Evolutionary conservation across 148 eudicot species (phyloP), one percentile per base, ranked within the genome.

Genomic region (Pharnaceum exiguum): DNA sequence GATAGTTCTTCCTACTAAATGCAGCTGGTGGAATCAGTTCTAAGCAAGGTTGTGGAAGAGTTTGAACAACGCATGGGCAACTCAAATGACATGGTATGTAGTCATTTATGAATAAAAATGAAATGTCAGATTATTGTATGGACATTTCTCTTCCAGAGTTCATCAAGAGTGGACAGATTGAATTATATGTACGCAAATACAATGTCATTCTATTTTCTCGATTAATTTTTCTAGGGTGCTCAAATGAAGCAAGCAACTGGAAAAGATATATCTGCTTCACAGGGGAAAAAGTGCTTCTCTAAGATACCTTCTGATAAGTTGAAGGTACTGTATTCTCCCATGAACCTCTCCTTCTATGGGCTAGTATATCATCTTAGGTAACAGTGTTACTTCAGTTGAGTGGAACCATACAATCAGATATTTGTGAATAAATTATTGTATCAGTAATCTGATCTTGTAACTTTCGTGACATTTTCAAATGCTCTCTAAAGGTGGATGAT

Each of bases 1-100:
- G 30, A 43, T 21, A 45, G 28, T 10, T 7, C 15, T 8, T 13
- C 29, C 52, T 78, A 27, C 46, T 33, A 38, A 36, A 59, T 65
- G 67, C 90, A 91, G 98, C 77, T 88, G 30, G 79, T 91, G 37
- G 98, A 91, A 55, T 88, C 96, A 15, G 78, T 91, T 55, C 77
- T 91, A 31, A 77, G 72, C 24, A 91, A 85, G 72, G 96, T 88
- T 62, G 82, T 79, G 45, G 86, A 91, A 76, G 96, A 91, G 74
- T 88, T 88, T 55, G 98, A 91, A 68, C 82, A 91, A 37, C 94
- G 82, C 28, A 64, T 91, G 46, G 69, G 86, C 42, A 46, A 63
- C 72, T 83, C 73, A 71, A 58, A 54, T 59, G 75, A 82, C 44
- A 16, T 48, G 95, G 97, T 91, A 80, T 37, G 64, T 73, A 23